phyloP scores from a whole-genome alignment of 2,329 filamentous ascomycete species.

The Aspergillaceae sp. region DNA sequence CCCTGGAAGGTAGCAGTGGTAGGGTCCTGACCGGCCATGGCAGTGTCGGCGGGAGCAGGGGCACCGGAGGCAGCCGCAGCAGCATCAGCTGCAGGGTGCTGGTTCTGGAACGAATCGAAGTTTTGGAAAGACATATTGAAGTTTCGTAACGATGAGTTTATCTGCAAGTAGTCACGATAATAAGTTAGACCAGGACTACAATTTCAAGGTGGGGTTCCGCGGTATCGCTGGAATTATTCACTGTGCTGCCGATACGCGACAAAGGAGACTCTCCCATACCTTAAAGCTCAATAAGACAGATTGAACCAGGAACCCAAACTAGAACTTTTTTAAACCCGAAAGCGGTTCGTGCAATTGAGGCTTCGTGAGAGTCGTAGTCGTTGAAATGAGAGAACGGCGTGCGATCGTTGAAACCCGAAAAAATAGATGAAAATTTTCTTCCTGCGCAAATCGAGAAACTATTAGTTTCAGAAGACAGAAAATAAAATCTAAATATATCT shows the following conservation, averaged over 20 bases:
- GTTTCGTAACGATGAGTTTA: neutral
- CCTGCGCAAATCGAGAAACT: conserved; percentile 3
- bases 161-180: too few species aligned
- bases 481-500: too few species aligned
- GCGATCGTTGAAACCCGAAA: conserved; percentile 25
- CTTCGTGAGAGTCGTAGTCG: conserved; percentile 33
- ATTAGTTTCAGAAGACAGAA: too few species aligned
- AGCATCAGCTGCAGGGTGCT: conserved; percentile 48
- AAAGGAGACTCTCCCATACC: conserved; percentile 7
- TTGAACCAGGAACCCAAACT: conserved; percentile 14
- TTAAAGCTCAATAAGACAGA: conserved; percentile 11
- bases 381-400: conserved; percentile 22
- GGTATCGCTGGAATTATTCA: too few species aligned
- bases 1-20: conserved; percentile 44
- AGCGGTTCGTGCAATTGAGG: conserved; percentile 27
- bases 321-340: conserved; percentile 21
- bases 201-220: too few species aligned
- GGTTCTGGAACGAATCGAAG: conserved; percentile 56
- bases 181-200: too few species aligned
- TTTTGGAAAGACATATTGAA: conserved; percentile 57
- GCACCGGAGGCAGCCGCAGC: conserved; percentile 41
- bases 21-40: conserved; percentile 51
- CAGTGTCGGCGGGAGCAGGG: conserved; percentile 43
- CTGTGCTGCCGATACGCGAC: too few species aligned
- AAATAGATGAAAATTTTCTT: conserved; percentile 10